Conservation (phyloP, 164 flowering plant species). For the Kingdonia uniflora region DNA sequence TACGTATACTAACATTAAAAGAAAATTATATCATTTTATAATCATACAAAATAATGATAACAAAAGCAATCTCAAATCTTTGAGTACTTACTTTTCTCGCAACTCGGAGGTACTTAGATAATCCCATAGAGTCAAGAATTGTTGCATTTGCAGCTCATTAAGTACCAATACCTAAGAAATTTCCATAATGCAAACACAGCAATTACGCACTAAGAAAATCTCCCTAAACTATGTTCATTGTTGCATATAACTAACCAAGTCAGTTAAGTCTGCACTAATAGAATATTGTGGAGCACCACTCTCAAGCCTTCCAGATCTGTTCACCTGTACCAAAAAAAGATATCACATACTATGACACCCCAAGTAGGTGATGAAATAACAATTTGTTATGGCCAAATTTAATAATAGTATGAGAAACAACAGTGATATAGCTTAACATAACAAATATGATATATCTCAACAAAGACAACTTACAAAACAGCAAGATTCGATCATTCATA, state of each 20-base stretch:
- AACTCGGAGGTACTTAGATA: slow-evolving; percentile 38
- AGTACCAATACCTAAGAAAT: slow-evolving; percentile 40
- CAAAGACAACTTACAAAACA: too few species aligned
- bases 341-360: background rate
- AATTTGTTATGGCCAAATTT: background rate
- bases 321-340: slow-evolving; percentile 37
- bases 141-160: slow-evolving; percentile 61
- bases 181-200: background rate
- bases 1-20: too few species aligned
- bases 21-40: too few species aligned
- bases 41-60: too few species aligned
- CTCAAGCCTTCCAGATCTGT: slow-evolving; percentile 60
- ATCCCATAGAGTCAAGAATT: slow-evolving; percentile 54
- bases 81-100: slow-evolving; percentile 61
- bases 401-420: background rate
- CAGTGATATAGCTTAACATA: background rate
- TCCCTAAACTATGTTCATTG: too few species aligned
- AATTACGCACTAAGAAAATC: background rate
- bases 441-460: too few species aligned
- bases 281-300: slow-evolving; percentile 63
- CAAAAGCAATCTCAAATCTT: too few species aligned
- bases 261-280: slow-evolving; percentile 37
- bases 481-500: too few species aligned
- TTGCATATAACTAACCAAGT: slow-evolving; percentile 36
- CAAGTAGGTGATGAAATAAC: background rate